Evolutionary conservation across 768 basidiomycete genomes (phyloP), one percentile per base, ranked within the genome.

Genomic region (Auricularia cornea): DNA sequence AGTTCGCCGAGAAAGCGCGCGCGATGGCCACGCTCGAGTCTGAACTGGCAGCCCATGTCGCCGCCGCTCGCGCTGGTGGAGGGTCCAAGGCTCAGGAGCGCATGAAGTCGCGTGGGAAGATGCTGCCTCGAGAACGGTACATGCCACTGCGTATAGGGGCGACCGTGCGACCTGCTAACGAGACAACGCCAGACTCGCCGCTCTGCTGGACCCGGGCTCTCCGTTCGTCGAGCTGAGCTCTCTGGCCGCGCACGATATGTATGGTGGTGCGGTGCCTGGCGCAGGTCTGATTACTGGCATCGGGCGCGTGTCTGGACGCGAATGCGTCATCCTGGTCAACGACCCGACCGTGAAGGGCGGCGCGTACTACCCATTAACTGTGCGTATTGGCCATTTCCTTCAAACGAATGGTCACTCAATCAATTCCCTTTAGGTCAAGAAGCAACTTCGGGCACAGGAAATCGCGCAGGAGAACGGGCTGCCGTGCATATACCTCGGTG

Each of bases 291-390:
- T 98, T 65, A 93, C 94, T 2, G 94, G 94, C 8, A 82, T 88
- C 64, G 89, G 89, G 2, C 79, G 90, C 32, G 85, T 94, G 41
- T 81, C 87, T 28, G 92, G 92, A 0, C 78, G 83, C 63, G 91
- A 95, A 73, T 94, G 92, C 70, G 85, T 97, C 66, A 75, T 98
- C 3, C 87, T 96, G 3, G 89, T 92, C n/a, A 98, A 97, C 73
- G 94, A 98, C 71, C 88, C 94, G 33, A 94, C 92, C 6, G 92
- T 94, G 30, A 94, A 94, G 72, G 94, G 94, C 16, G 94, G 94
- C 8, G 90, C 90, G 0, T 96, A 96, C 73, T 92, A 93, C 70
- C 94, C 92, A 26, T 74, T 94, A 59, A 94, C 92, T 18, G 91
- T 85, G 65, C 63, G 79, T 70, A 1, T 30, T 23, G 12, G 54